A percentile compares a stretch with the other conserved stretches of the same genome.
These are phyloP conservation scores for Ascochyta rabiei DNA, from an alignment of 2,329 filamentous ascomycete genomes.

Conservation along the genomic window DNA sequence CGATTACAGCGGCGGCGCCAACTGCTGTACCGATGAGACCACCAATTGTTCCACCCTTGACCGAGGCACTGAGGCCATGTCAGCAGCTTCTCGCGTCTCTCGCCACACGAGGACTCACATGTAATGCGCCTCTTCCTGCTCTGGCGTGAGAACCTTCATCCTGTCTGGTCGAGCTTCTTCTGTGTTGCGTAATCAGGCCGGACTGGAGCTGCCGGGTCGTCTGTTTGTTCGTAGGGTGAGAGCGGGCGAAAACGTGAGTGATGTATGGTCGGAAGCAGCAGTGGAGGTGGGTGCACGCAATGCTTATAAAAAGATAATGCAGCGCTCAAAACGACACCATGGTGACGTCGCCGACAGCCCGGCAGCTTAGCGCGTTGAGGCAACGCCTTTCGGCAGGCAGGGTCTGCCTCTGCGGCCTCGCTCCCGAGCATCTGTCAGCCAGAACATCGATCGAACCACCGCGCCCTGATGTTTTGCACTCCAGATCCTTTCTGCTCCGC, in stretches of 20 bases:
- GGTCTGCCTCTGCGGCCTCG: constrained; percentile 25
- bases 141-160: constrained; percentile 96
- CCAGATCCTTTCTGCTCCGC: constrained; percentile 7
- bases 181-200: not conserved
- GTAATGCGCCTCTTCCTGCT: constrained; percentile 91
- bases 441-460: constrained; percentile 31
- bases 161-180: constrained; percentile 15
- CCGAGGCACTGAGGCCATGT: constrained; percentile 61
- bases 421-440: constrained; percentile 3
- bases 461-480: constrained; percentile 20
- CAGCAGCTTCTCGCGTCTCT: constrained; percentile 11
- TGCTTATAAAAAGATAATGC: constrained; percentile 38
- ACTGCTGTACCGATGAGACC: constrained; percentile 69
- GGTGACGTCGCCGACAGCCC: constrained; percentile 47
- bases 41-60: constrained; percentile 80
- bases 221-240: not conserved
- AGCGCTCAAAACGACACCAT: constrained; percentile 34
- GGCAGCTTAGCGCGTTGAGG: constrained; percentile 29
- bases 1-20: constrained; percentile 71
- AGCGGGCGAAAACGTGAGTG: not conserved
- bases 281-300: constrained; percentile 22
- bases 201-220: not conserved
- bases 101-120: constrained; percentile 51
- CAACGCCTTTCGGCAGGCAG: constrained; percentile 35
- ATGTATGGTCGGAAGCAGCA: not conserved